Conservation (phyloP, 2,329 filamentous ascomycete genomes). For the Keithomyces neogunnii region DNA sequence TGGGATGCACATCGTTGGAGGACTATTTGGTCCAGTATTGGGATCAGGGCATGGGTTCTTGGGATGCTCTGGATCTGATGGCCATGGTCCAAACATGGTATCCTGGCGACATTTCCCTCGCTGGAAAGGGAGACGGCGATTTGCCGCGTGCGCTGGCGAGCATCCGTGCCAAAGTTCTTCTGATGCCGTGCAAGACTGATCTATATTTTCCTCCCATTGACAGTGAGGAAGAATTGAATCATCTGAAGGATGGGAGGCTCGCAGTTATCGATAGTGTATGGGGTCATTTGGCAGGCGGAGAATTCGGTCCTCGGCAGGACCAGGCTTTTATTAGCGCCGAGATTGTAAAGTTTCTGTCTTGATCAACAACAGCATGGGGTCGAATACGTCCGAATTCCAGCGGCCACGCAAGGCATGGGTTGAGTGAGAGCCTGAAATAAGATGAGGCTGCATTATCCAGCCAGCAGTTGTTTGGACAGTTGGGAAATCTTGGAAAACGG, state of each 20-base stretch:
- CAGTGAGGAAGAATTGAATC: conserved; percentile 3
- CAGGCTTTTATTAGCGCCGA: conserved; percentile 2
- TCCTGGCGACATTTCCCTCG: conserved; percentile 4
- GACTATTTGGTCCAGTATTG: neutral
- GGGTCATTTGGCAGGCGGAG: conserved; percentile 6
- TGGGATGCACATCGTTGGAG: conserved; percentile 4
- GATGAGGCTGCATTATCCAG: no score
- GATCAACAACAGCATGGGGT: no score
- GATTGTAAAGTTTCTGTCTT: neutral
- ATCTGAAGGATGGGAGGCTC: conserved; percentile 3
- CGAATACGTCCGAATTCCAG: no score
- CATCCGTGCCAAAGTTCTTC: conserved; percentile 4
- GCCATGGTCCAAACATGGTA: conserved; percentile 5
- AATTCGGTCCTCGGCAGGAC: conserved; percentile 5
- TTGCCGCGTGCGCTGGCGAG: neutral
- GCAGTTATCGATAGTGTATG: conserved; percentile 7
- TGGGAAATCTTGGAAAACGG: no score
- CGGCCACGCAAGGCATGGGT: no score
- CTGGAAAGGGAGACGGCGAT: neutral
- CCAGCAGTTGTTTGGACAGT: no score
- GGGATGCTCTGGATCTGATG: conserved; percentile 6
- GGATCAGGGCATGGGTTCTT: conserved; percentile 4
- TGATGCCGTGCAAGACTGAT: conserved; percentile 6
- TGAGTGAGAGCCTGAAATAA: no score
- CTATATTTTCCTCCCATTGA: conserved; percentile 7